Conservation (phyloP, 371 early-diverging fungal genomes). For the Paraphysoderma sedebokerense region DNA sequence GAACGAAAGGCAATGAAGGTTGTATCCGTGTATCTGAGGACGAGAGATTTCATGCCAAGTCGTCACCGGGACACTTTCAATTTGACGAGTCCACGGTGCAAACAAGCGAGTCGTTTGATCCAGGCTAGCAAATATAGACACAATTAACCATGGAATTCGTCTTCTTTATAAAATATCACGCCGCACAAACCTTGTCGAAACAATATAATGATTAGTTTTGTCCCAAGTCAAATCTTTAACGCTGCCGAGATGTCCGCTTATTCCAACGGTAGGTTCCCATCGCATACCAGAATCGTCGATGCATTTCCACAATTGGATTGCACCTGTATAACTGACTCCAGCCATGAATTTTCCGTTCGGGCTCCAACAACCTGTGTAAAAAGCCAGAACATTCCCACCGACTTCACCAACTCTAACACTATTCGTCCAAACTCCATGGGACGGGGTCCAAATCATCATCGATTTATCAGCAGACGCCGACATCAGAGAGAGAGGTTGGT, state of each 20-base stretch:
- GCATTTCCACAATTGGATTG: constrained; percentile 70
- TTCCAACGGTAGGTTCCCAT: constrained; percentile 51
- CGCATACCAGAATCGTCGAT: constrained; percentile 1
- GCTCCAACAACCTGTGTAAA: constrained; percentile 58
- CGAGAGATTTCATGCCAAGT: constrained; percentile 90
- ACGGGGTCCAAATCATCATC: constrained; percentile 76
- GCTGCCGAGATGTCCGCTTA: constrained; percentile 58
- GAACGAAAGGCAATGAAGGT: constrained; percentile 70
- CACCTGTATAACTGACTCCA: constrained; percentile 73
- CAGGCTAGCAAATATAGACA: constrained; percentile 19
- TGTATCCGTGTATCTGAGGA: constrained; percentile 94
- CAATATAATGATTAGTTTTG: constrained; percentile 46
- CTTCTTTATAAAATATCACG: not conserved
- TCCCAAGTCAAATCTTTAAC: constrained; percentile 74
- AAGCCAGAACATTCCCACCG: constrained; percentile 67
- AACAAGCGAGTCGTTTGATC: constrained; percentile 83
- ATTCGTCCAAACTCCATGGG: constrained; percentile 62
- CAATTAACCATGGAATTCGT: not conserved
- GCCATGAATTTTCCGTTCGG: constrained; percentile 45
- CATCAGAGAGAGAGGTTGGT: constrained; percentile 53
- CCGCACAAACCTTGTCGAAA: constrained; percentile 37
- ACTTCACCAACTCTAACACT: constrained; percentile 77
- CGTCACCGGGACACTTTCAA: constrained; percentile 7
- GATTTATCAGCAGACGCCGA: constrained; percentile 88
- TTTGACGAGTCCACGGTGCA: constrained; percentile 44